phyloP scores from a whole-genome alignment of 2,329 filamentous ascomycete species.

The Lanzia echinophila region DNA sequence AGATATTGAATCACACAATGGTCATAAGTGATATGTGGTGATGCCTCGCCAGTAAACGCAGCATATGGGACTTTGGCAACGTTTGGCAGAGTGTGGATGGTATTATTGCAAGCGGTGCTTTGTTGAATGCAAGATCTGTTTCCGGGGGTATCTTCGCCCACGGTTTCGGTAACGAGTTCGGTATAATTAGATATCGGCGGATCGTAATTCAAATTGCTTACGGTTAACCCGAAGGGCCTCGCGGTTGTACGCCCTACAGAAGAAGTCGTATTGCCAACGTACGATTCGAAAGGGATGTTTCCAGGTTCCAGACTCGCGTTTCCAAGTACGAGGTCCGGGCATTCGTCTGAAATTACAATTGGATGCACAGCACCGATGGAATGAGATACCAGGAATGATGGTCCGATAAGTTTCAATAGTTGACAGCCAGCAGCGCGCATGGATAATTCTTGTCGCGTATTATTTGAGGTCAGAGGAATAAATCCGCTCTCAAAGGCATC shows the following conservation, averaged over 20 bases:
- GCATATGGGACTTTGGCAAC: slow-evolving; percentile 28
- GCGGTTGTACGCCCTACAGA: slow-evolving; percentile 14
- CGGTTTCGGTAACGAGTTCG: slow-evolving; percentile 15
- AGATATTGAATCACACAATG: slow-evolving; percentile 27
- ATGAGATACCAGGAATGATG: slow-evolving; percentile 30
- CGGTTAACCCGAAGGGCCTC: slow-evolving; percentile 18
- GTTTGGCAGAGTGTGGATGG: slow-evolving; percentile 15
- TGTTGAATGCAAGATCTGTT: slow-evolving; percentile 19
- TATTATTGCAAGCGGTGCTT: neutral
- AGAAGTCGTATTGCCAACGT: slow-evolving; percentile 14
- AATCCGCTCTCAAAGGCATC: slow-evolving; percentile 29
- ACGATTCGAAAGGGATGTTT: slow-evolving; percentile 24
- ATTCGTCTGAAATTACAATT: slow-evolving; percentile 26
- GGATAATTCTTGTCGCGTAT: slow-evolving; percentile 24
- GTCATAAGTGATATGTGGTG: slow-evolving; percentile 29
- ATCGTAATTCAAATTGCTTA: slow-evolving; percentile 20
- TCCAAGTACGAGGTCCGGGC: slow-evolving; percentile 24
- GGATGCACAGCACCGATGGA: slow-evolving; percentile 25
- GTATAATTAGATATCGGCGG: slow-evolving; percentile 17
- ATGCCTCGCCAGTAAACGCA: slow-evolving; percentile 28
- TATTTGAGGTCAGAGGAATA: slow-evolving; percentile 27
- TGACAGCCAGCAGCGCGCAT: slow-evolving; percentile 29
- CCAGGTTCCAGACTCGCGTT: slow-evolving; percentile 27
- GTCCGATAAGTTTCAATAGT: slow-evolving; percentile 26
- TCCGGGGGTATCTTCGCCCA: slow-evolving; percentile 20